These are phyloP conservation scores for Phycomyces nitens DNA, from an alignment of 192 early-diverging fungal genomes.

Conservation along the genomic window DNA sequence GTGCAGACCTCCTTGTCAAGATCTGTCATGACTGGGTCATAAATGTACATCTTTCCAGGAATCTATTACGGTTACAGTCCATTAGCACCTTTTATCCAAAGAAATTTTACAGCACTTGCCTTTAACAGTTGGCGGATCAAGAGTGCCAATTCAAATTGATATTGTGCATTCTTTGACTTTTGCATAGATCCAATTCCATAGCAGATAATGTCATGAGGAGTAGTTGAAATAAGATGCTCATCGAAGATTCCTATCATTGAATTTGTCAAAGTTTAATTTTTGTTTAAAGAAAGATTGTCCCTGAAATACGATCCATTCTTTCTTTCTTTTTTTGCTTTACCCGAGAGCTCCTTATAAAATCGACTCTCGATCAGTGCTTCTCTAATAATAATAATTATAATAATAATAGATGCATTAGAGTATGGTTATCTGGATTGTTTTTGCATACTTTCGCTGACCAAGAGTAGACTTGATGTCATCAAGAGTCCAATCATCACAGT, in stretches of 20 bases:
- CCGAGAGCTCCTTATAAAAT: slow-evolving; percentile 19
- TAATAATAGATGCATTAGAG: neutral
- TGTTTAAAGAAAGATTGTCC: too few species aligned
- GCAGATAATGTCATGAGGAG: slow-evolving; percentile 30
- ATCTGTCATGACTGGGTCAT: slow-evolving; percentile 35
- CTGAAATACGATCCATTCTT: too few species aligned
- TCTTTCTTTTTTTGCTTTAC: neutral
- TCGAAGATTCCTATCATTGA: slow-evolving; percentile 5
- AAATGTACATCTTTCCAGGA: slow-evolving; percentile 29
- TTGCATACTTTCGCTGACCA: slow-evolving; percentile 17
- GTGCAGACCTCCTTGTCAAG: slow-evolving; percentile 29
- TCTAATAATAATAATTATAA: neutral
- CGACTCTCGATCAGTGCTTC: slow-evolving; percentile 10
- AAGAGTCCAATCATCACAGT: slow-evolving; percentile 21
- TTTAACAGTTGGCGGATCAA: slow-evolving; percentile 24
- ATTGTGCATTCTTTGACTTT: slow-evolving; percentile 31
- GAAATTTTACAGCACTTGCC: slow-evolving; percentile 12
- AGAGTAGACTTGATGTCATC: slow-evolving; percentile 17
- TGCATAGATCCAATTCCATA: slow-evolving; percentile 40
- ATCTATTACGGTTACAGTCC: slow-evolving; percentile 13
- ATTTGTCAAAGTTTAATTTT: neutral
- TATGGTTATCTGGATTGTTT: neutral
- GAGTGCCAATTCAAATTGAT: slow-evolving; percentile 32
- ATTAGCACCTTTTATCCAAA: slow-evolving; percentile 1
- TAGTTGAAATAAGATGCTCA: slow-evolving; percentile 7